phyloP scores from a whole-genome alignment of 176 grass and related monocot genomes.

The Oryza meridionalis region DNA sequence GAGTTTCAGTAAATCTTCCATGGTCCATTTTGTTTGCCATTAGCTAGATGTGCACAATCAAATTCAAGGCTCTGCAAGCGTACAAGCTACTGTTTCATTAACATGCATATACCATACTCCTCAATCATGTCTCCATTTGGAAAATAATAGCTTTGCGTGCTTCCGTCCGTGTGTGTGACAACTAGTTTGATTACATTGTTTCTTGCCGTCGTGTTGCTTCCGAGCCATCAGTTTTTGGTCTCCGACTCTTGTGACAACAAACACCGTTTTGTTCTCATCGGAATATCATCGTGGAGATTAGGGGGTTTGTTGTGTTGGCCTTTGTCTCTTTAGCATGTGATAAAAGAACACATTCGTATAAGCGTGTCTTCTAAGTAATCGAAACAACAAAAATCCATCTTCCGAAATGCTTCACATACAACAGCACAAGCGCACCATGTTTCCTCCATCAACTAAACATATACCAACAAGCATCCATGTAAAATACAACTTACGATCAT shows the following conservation, averaged over 20 bases:
- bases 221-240: too few species aligned
- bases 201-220: too few species aligned
- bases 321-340: too few species aligned
- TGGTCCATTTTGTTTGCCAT: background rate
- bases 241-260: too few species aligned
- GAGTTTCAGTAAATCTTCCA: background rate
- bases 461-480: background rate
- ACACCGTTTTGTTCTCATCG: too few species aligned
- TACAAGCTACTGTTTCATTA: background rate
- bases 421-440: background rate
- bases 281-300: too few species aligned
- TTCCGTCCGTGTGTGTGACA: background rate
- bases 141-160: background rate
- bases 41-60: background rate
- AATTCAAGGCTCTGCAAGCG: background rate
- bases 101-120: background rate
- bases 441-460: background rate
- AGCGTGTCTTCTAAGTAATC: too few species aligned
- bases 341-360: too few species aligned
- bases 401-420: background rate
- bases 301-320: too few species aligned
- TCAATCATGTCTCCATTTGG: background rate
- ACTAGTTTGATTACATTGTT: background rate
- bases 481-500: background rate
- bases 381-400: background rate